phyloP scores from a whole-genome alignment of 2,329 filamentous ascomycete species.

The Alternaria tenuissima region DNA sequence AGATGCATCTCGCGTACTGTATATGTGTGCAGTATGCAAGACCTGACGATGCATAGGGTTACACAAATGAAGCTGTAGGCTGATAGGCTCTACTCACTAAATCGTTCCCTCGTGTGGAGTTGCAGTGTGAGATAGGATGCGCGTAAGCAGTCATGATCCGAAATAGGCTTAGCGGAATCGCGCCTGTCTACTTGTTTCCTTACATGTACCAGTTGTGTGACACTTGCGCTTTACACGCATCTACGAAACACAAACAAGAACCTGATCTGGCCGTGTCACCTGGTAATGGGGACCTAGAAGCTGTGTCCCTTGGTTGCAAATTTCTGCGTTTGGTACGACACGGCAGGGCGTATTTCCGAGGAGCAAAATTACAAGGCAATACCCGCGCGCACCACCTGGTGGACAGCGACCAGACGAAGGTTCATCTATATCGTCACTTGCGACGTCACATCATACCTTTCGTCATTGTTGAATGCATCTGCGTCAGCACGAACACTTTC shows the following conservation, averaged over 20 bases:
- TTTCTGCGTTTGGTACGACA: conserved; percentile 7
- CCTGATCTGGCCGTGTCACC: conserved; percentile 13
- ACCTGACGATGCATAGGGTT: background rate
- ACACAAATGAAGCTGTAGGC: background rate
- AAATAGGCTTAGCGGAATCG: conserved; percentile 6
- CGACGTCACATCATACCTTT: conserved; percentile 5
- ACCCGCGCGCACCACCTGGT: conserved; percentile 1
- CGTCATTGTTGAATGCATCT: background rate
- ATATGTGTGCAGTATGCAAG: conserved; percentile 1
- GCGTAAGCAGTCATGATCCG: conserved; percentile 1
- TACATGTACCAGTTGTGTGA: background rate
- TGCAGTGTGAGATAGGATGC: background rate
- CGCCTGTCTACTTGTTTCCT: background rate
- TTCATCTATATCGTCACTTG: conserved; percentile 4
- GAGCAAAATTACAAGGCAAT: conserved; percentile 3
- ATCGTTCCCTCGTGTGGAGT: background rate
- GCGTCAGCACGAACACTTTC: conserved; percentile 4
- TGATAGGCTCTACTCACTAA: background rate
- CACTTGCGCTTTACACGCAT: background rate
- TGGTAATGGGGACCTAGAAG: conserved; percentile 6
- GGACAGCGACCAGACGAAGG: conserved; percentile 7
- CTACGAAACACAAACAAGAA: background rate
- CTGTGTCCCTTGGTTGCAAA: conserved; percentile 8
- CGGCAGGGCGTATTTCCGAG: conserved; percentile 1
- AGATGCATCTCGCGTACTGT: conserved; percentile 5